Base-by-base conservation (phyloP, 768 basidiomycete genomes). In the Dioszegia crocea region DNA sequence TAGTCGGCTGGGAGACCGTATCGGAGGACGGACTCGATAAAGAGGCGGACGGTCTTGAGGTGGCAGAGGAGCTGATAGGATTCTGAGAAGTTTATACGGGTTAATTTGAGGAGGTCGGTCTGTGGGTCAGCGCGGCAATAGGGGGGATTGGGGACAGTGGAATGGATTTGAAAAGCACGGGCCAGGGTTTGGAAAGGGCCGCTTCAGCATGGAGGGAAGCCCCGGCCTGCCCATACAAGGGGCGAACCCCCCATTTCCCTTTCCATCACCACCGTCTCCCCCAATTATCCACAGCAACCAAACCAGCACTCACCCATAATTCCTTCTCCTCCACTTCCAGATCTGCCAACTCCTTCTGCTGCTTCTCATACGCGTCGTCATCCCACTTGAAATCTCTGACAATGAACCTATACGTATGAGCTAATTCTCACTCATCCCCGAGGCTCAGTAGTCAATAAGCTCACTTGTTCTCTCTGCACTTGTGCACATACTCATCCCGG, bases 31-130 rank as follows among this genome's bases (percentile, higher is more conserved):
- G 90, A 92, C 79, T 99, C 96, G 21, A 94, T 86, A 68, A 93
- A 98, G 16, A 96, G 80, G 10, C 91, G 86, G 16, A 96, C 78
- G 49, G 94, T 83, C 78, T 98, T 98, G 66, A 98, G 81, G 71
- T 98, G 96, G 0, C 93, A 89, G 19, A 97, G 82, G 52, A 94
- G 81, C 75, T 98, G 90, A 79, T 92, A 91, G 4, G 92, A 86
- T 79, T 99, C 96, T 0, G 92, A 93, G 76, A 98, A 99, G 78
- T 94, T 97, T 52, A 90, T 96, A 55, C 96, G 83, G 36, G 93
- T 86, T 36, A 98, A 76, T 67, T 89, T 84, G 24, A 99, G 80
- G 0, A 99, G 83, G 66, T 99, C 94, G 26, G 91, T 89, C 93
- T 98, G 66, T n/a, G 19, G 5, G 48, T 59, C 29, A 64, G 63